Evolutionary conservation across 2,329 filamentous ascomycete species (phyloP), one percentile per base, ranked within the genome.

Genomic region (Beauveria medogensis): DNA sequence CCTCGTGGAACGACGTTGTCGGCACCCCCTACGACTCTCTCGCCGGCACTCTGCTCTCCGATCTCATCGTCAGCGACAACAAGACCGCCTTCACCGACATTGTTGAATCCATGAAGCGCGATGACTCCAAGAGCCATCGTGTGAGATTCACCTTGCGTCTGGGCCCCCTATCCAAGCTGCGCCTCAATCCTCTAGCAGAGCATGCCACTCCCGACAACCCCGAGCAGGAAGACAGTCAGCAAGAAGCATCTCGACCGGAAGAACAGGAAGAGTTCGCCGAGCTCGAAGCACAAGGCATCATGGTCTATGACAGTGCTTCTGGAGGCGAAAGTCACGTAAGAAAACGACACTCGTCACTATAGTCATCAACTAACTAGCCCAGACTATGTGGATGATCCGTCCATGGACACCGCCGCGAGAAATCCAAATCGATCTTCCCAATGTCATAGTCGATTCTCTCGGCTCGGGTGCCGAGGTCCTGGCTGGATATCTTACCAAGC

Each of bases 361-460:
- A 20, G 14, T 8, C 14, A 16, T 16, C 44, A 37, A 20, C 52
- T 74, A 62, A 74, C 66, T 63, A 52, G 53, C 63, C 62, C 68
- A 96, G 91, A 96, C 91, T 20, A 99, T 99, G 95, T 99, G 94
- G 94, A 99, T 99, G 92, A 85, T 99, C 67, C 90, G 94, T 65
- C 94, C 93, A 2, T 96, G 92, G 75, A 87, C 92, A 46, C 83
- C 88, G 46, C 90, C 93, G 6, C 85, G 92, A 66, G 92, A 97
- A 77, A 91, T 99, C 70, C 95, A 95, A 65, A 97, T 99, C 67
- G 94, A 97, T 72, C 83, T 99, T 7, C 93, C 95, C 18, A 80
- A 86, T 61, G 78, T 96, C 30, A 87, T 99, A 63, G 92, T 97
- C 56, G 92, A 97, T 69, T 93, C 92, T 2, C 82, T 99, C 18